Evolutionary conservation across 495 filamentous ascomycete species (phyloP), one percentile per base, ranked within the genome.

Genomic region (Achaetomiella virescens): DNA sequence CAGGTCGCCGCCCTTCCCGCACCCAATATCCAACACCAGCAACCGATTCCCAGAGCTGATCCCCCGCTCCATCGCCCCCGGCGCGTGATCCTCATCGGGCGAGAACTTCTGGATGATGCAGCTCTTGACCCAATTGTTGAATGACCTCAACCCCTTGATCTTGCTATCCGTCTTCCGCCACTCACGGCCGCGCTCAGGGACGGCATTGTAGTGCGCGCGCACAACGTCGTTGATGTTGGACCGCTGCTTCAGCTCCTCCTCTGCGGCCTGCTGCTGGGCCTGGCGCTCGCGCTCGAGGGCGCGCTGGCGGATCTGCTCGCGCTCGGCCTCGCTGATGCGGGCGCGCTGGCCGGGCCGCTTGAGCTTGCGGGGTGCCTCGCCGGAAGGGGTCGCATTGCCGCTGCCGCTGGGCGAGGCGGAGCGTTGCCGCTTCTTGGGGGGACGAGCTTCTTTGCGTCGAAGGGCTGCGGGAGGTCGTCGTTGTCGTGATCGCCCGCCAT

Each of bases 101-200:
- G 89, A 89, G 71, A 96, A 97, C 66, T 96, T 97, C 66, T 97
- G 91, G 60, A 98, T 97, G 54, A 96, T 79, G 14, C 86, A 90
- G 69, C 89, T 95, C 77, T 98, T 98, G 69, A 97, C 81, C 93
- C 93, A 98, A 67, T 98, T 98, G 72, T 98, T 98, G 76, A 95
- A 96, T 61, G 84, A 88, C 18, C 93, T 84, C 48, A 98, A 75
- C 0, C 93, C 93, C 71, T 93, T 96, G 76, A 98, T 98, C 54
- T 86, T 84, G 66, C 86, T 90, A 62, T 91, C 89, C 2, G 89
- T 96, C 68, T 88, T 90, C 24, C 93, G 84, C 93, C 93, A 98
- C 57, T 96, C 89, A 17, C 90, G 84, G 12, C 93, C 93, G 9
- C 95, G 83, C 70, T 92, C 84, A 0, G 90, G 90, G 1, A 97